Evolutionary conservation across 2,329 filamentous ascomycete genomes (phyloP).

Genomic region (Phyllosticta paracitricarpa): DNA sequence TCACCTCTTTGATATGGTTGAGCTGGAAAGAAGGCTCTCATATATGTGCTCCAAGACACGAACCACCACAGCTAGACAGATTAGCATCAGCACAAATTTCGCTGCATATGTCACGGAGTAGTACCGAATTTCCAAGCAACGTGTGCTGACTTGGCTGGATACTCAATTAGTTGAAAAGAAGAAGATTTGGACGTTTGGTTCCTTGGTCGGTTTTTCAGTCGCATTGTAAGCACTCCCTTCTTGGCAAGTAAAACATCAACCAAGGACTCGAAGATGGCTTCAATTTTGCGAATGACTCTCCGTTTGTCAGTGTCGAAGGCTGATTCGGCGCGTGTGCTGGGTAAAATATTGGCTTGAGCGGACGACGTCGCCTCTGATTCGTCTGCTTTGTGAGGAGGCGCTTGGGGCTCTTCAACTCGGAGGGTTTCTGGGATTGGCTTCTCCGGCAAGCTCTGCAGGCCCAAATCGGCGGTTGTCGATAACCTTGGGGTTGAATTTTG

Average conservation of each 20-base stretch:
- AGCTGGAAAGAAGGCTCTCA: constrained; percentile 38
- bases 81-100: constrained; percentile 8
- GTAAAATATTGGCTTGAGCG: background rate
- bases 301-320: constrained; percentile 11
- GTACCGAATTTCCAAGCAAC: constrained; percentile 51
- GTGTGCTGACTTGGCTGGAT: constrained; percentile 44
- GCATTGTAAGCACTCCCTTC: constrained; percentile 38
- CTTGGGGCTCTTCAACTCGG: background rate
- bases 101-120: background rate
- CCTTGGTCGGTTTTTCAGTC: constrained; percentile 23
- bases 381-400: background rate
- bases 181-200: constrained; percentile 12
- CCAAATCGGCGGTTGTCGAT: background rate
- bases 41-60: constrained; percentile 48
- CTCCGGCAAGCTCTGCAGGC: background rate
- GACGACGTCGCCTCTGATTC: background rate
- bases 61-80: constrained; percentile 40
- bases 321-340: background rate
- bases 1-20: constrained; percentile 48
- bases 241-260: constrained; percentile 43
- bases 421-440: background rate
- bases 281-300: constrained; percentile 43
- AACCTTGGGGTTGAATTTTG: background rate
- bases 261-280: constrained; percentile 45
- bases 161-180: constrained; percentile 27